These are phyloP conservation scores for Aspergillus pseudoterreus DNA, from an alignment of 2,329 filamentous ascomycete species.

Conservation along the genomic window DNA sequence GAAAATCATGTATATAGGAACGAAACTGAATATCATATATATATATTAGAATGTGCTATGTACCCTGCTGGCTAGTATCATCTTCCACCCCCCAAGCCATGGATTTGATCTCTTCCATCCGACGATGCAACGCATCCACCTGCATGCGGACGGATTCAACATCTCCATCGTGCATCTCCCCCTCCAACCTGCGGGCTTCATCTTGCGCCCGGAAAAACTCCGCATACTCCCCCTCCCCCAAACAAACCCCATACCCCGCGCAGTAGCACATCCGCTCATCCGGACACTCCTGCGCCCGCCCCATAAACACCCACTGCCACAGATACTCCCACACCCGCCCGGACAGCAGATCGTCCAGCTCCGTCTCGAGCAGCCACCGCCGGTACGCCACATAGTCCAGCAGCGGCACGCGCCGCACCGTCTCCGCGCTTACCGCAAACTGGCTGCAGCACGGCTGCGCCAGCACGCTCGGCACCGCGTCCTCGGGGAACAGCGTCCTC, in stretches of 20 bases:
- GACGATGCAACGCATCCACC: constrained; percentile 1
- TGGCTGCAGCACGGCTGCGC: constrained; percentile 55
- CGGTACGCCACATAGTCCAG: constrained; percentile 47
- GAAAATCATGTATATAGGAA: not conserved
- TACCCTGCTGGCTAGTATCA: not conserved
- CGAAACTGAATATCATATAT: too few species aligned
- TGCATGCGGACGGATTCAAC: not conserved
- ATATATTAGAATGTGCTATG: not conserved
- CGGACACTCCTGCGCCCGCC: constrained; percentile 5
- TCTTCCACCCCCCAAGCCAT: not conserved
- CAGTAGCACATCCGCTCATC: constrained; percentile 8
- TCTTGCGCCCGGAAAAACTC: constrained; percentile 1
- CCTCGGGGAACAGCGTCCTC: constrained; percentile 24
- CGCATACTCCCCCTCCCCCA: constrained; percentile 6
- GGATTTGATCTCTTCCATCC: constrained; percentile 4
- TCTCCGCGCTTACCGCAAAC: constrained; percentile 51
- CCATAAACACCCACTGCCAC: constrained; percentile 39
- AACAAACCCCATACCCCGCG: constrained; percentile 7
- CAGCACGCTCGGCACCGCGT: constrained; percentile 34
- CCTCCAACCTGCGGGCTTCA: not conserved
- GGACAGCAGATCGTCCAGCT: constrained; percentile 45
- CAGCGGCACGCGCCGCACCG: constrained; percentile 45
- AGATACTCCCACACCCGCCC: constrained; percentile 53
- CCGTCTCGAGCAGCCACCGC: constrained; percentile 50
- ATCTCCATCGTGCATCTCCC: not conserved